phyloP scores from a whole-genome alignment of 148 eudicot genomes.

The Chenopodium berlandieri region DNA sequence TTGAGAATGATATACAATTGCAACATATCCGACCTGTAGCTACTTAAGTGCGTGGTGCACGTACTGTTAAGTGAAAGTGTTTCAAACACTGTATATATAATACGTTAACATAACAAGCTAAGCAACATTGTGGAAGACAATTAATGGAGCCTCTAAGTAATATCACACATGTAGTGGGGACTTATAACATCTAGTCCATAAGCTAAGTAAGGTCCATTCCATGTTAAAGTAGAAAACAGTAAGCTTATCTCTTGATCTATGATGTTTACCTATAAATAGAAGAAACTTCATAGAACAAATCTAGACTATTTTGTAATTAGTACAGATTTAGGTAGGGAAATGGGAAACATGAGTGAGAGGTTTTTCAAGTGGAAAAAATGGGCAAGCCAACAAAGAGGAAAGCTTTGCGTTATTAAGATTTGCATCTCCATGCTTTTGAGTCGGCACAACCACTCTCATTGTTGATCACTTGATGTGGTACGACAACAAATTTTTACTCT shows the following conservation, averaged over 20 bases:
- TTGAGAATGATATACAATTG: too few relatives aligned
- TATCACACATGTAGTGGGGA: constrained; percentile 1
- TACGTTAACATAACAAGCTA: neutral
- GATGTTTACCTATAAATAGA: neutral
- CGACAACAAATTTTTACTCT: neutral
- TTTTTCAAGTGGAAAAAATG: constrained; percentile 44
- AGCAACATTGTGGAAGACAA: neutral
- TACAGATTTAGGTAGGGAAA: neutral
- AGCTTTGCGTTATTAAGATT: constrained; percentile 47
- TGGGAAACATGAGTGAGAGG: constrained; percentile 36
- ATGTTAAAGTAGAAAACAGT: too few relatives aligned
- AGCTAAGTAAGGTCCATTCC: neutral
- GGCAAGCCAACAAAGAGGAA: constrained; percentile 45
- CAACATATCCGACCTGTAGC: too few relatives aligned
- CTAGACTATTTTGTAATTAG: too few relatives aligned
- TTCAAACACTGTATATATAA: neutral
- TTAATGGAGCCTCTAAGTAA: constrained; percentile 5
- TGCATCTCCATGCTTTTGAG: constrained; percentile 53
- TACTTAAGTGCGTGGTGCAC: too few relatives aligned
- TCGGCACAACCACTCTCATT: constrained; percentile 13
- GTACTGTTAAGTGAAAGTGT: too few relatives aligned
- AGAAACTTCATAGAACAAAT: neutral
- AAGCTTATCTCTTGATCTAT: neutral
- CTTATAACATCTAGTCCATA: constrained; percentile 3
- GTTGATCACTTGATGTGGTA: neutral